These are phyloP conservation scores for Leishmania turanica DNA, from an alignment of 208 protist genomes.

Conservation along the genomic window DNA sequence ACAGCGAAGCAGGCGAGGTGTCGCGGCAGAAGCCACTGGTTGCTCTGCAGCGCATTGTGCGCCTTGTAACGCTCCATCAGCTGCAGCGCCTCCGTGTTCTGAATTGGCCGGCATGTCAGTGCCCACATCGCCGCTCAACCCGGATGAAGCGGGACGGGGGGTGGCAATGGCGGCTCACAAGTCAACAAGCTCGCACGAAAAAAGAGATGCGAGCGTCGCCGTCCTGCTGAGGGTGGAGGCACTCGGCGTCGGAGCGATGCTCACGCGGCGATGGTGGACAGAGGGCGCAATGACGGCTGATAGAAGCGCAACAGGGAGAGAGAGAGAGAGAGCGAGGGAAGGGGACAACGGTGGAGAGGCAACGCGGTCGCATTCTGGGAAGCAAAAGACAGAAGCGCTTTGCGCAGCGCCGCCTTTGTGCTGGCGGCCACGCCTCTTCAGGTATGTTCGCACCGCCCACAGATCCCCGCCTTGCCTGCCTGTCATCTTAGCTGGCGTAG, in stretches of 20 bases:
- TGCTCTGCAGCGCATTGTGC: conserved; percentile 36
- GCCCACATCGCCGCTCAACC: conserved; percentile 40
- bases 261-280: not conserved
- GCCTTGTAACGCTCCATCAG: conserved; percentile 22
- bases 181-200: not conserved
- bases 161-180: not conserved
- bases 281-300: not conserved
- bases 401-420: not conserved
- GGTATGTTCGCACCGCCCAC: not conserved
- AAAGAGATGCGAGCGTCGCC: not conserved
- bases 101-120: conserved; percentile 32
- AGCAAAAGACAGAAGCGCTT: not conserved
- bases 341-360: not conserved
- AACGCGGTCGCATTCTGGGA: not conserved
- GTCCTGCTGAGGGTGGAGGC: not conserved
- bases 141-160: not conserved
- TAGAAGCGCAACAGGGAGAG: not conserved
- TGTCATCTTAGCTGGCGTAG: not conserved
- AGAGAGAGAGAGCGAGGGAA: not conserved
- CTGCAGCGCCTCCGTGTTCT: conserved; percentile 20
- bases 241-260: not conserved
- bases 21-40: conserved; percentile 41
- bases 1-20: conserved; percentile 40
- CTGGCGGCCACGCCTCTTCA: not conserved
- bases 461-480: not conserved